These are phyloP conservation scores for Pistacia atlantica DNA, from an alignment of 345 rosid genomes.

Conservation along the genomic window DNA sequence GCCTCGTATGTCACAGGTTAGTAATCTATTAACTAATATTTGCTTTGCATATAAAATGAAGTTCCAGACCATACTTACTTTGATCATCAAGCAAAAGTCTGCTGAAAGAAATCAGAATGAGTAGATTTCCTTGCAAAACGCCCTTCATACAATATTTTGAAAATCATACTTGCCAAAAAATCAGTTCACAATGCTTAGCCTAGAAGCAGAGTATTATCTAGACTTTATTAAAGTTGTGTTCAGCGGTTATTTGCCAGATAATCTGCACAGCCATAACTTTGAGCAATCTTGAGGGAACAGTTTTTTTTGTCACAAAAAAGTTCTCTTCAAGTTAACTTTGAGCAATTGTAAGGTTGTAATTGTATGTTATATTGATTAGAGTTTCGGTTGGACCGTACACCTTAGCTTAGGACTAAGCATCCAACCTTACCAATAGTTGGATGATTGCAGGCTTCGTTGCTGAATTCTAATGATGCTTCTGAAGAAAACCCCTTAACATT, in stretches of 20 bases:
- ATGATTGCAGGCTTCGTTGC: too few relatives aligned
- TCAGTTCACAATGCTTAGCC: not conserved
- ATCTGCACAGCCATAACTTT: not conserved
- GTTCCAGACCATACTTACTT: too few relatives aligned
- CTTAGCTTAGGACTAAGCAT: too few relatives aligned
- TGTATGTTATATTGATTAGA: too few relatives aligned
- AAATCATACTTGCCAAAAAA: not conserved
- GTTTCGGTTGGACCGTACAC: too few relatives aligned
- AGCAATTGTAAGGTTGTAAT: too few relatives aligned
- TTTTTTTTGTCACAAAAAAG: not conserved
- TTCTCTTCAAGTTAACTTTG: not conserved
- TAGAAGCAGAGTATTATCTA: not conserved
- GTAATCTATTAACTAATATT: not conserved
- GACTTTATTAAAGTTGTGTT: not conserved
- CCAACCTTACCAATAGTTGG: too few relatives aligned
- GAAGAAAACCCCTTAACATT: too few relatives aligned
- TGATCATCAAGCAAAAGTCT: constrained; percentile 5
- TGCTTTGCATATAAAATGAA: not conserved
- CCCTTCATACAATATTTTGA: not conserved
- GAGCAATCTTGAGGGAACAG: not conserved
- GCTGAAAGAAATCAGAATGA: not conserved
- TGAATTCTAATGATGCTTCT: too few relatives aligned
- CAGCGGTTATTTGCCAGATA: not conserved
- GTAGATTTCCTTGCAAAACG: not conserved
- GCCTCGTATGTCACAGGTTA: constrained; percentile 98